Conservation (phyloP, 306 rosid species). For the Rubus parviflorus region DNA sequence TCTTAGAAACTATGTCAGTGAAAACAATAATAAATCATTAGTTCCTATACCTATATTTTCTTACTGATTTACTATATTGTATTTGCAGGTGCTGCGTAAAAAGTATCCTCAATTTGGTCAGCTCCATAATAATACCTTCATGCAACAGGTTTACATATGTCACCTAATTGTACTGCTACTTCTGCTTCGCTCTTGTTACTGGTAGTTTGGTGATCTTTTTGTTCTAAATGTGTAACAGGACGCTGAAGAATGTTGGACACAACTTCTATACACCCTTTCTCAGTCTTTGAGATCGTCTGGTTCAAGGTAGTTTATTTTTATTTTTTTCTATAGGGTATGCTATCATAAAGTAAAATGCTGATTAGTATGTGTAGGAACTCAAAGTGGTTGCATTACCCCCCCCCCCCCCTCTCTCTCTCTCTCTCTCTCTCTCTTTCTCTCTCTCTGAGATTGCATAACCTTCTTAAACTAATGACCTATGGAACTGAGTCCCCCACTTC, state of each 20-base stretch:
- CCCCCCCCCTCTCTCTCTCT: not conserved
- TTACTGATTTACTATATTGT: conserved; percentile 21
- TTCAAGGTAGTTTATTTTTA: conserved; percentile 54
- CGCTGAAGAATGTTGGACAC: conserved; percentile 99
- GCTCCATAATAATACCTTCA: conserved; percentile 80
- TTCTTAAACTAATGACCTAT: not conserved
- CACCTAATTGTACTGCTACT: conserved; percentile 16
- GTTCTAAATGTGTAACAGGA: conserved; percentile 56
- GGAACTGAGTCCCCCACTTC: not conserved
- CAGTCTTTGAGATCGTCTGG: conserved; percentile 79
- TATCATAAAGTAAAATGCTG: conserved; percentile 6
- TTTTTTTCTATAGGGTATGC: conserved; percentile 18
- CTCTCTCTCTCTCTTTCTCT: not conserved
- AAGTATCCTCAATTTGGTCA: conserved; percentile 98
- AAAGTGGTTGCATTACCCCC: too few species aligned
- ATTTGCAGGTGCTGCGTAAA: conserved; percentile 78
- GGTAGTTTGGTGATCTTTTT: conserved; percentile 20
- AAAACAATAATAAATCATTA: not conserved
- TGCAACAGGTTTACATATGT: conserved; percentile 80
- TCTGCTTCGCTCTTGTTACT: conserved; percentile 5
- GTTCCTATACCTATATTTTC: not conserved
- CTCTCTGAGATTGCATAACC: conserved; percentile 4
- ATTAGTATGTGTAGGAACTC: too few species aligned
- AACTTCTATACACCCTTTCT: conserved; percentile 89
- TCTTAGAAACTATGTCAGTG: not conserved